Percentiles rank a stretch among this genome's conserved stretches.
Conservation (phyloP, 129 eudicot species). For the Escallonia herrerae region DNA sequence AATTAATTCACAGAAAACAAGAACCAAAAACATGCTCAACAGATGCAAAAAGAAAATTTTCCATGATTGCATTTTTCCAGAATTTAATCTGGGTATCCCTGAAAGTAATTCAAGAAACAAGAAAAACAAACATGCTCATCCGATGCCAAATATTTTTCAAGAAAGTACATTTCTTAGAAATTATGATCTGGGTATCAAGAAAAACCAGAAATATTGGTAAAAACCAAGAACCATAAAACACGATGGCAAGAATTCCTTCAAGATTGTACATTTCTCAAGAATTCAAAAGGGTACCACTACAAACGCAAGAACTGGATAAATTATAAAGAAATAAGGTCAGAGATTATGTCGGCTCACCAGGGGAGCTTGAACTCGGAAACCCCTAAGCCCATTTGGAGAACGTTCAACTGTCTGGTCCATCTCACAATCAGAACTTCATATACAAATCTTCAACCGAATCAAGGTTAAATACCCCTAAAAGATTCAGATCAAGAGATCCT, state of each 20-base stretch:
- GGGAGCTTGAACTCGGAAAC: conserved; percentile 87
- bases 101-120: background rate
- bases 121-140: background rate
- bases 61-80: background rate
- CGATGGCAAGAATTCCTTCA: conserved; percentile 1
- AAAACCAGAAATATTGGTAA: too few relatives aligned
- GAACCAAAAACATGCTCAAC: background rate
- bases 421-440: conserved; percentile 25
- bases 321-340: conserved; percentile 11
- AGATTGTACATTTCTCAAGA: conserved; percentile 16
- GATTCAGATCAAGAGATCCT: conserved; percentile 32
- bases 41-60: background rate
- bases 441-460: conserved; percentile 16
- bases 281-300: conserved; percentile 21
- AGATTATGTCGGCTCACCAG: conserved; percentile 48
- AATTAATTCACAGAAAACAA: background rate
- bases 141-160: background rate
- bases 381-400: conserved; percentile 72
- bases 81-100: background rate
- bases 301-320: conserved; percentile 11
- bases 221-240: too few relatives aligned
- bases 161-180: background rate
- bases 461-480: conserved; percentile 7
- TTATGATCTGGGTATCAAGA: conserved; percentile 11
- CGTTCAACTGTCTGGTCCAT: conserved; percentile 78